A percentile compares a stretch with the other conserved stretches of the same genome.
These are phyloP conservation scores for Cairneyella variabilis DNA, from an alignment of 495 filamentous ascomycete genomes.

Conservation along the genomic window DNA sequence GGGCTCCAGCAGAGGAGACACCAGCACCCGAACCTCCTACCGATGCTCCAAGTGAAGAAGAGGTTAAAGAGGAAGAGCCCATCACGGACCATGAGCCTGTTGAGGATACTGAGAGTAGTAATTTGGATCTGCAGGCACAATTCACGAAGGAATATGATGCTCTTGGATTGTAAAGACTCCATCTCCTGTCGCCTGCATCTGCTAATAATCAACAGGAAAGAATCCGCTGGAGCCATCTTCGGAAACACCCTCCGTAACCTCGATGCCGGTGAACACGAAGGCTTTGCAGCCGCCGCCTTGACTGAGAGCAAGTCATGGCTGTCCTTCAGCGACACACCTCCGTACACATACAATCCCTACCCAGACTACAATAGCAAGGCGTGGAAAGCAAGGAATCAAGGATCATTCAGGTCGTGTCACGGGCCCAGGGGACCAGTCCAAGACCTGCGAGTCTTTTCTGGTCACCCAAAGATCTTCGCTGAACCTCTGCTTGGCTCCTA, in stretches of 20 bases:
- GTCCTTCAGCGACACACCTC: conserved; percentile 25
- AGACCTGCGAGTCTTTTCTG: conserved; percentile 42
- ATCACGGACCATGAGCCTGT: background rate
- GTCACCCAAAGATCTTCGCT: conserved; percentile 67
- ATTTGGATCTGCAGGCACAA: conserved; percentile 18
- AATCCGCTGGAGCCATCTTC: conserved; percentile 38
- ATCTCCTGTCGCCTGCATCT: background rate
- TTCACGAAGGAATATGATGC: conserved; percentile 37
- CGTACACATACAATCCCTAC: conserved; percentile 44
- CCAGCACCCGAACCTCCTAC: no score
- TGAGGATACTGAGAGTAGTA: background rate
- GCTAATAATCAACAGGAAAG: conserved; percentile 5
- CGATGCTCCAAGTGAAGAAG: no score
- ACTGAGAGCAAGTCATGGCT: conserved; percentile 22
- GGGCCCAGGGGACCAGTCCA: conserved; percentile 14
- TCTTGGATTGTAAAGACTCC: conserved; percentile 34
- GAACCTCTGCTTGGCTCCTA: conserved; percentile 78
- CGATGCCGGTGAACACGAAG: conserved; percentile 8
- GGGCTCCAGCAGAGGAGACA: no score
- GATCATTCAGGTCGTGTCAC: conserved; percentile 21
- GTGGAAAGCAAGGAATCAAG: conserved; percentile 15
- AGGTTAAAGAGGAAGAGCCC: background rate
- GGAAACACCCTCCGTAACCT: conserved; percentile 43
- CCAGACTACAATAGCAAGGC: conserved; percentile 38
- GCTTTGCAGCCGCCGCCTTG: conserved; percentile 25